A percentile compares a stretch with the other conserved stretches of the same genome.
phyloP scores from a whole-genome alignment of 768 basidiomycete genomes.

The Hypholoma sublateritium region DNA sequence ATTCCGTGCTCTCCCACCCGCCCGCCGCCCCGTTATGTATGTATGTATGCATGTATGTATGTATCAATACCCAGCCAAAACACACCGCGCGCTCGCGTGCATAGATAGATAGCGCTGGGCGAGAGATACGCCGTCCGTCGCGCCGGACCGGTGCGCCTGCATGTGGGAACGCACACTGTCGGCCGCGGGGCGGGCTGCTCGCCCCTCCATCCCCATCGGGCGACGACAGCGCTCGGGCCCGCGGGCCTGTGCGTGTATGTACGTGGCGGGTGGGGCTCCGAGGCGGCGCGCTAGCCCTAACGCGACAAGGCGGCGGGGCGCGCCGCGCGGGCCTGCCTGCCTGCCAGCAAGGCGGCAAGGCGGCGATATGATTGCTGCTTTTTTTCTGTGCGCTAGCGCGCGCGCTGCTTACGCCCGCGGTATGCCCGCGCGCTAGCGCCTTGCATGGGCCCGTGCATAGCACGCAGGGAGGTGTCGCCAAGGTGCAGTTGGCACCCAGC shows the following conservation, averaged over 20 bases:
- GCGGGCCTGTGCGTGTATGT: too few species aligned
- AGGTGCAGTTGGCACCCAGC: background rate
- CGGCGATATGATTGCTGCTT: too few species aligned
- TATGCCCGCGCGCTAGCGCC: background rate
- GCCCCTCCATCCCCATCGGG: background rate
- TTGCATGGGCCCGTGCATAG: background rate
- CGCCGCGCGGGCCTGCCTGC: too few species aligned
- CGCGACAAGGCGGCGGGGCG: too few species aligned
- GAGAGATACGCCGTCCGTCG: background rate
- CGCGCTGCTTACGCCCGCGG: background rate
- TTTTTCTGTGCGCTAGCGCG: background rate
- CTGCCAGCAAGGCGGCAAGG: too few species aligned
- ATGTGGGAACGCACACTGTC: background rate
- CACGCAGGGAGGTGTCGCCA: background rate
- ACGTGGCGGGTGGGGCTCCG: too few species aligned
- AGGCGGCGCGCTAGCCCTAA: too few species aligned
- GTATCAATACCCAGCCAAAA: conserved; percentile 3
- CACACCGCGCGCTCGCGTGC: background rate
- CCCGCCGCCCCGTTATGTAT: background rate
- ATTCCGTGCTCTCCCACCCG: background rate
- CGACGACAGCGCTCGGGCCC: too few species aligned
- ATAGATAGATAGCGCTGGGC: background rate
- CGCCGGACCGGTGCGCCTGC: background rate
- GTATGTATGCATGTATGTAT: conserved; percentile 10
- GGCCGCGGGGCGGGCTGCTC: background rate